phyloP scores from a whole-genome alignment of 768 basidiomycete genomes.

The Tulasnella sp. region DNA sequence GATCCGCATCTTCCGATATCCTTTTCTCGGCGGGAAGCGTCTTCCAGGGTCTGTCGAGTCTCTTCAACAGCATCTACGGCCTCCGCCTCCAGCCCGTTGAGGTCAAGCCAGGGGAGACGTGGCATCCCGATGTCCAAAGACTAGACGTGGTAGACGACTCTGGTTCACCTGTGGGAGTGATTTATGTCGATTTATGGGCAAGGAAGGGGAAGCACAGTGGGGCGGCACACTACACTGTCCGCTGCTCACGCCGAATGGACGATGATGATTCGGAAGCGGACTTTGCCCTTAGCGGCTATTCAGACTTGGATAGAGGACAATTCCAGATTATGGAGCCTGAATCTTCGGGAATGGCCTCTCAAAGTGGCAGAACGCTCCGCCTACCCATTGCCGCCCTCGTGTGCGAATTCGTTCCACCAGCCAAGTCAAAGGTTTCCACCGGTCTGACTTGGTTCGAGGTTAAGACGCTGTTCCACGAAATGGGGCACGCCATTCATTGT shows the following conservation, averaged over 20 bases:
- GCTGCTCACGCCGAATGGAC: conserved; percentile 88
- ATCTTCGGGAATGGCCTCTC: conserved; percentile 42
- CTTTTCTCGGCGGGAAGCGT: conserved; percentile 73
- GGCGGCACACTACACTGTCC: conserved; percentile 96
- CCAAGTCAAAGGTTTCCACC: conserved; percentile 58
- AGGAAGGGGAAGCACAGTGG: conserved; percentile 81
- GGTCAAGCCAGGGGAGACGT: conserved; percentile 72
- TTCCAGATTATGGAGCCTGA: conserved; percentile 54
- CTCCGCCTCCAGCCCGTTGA: conserved; percentile 65
- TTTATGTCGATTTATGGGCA: conserved; percentile 89
- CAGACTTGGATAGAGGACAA: conserved; percentile 36
- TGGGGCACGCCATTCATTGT: conserved; percentile 99
- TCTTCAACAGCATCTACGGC: conserved; percentile 86
- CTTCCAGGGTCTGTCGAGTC: conserved; percentile 83
- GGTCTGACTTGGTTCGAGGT: conserved; percentile 90
- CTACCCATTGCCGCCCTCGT: conserved; percentile 89
- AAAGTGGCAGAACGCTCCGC: conserved; percentile 66
- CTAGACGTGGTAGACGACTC: conserved; percentile 89
- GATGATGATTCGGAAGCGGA: conserved; percentile 80
- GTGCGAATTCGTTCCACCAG: conserved; percentile 75
- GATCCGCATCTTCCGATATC: neutral
- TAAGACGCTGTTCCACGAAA: conserved; percentile 93
- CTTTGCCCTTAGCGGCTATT: conserved; percentile 40
- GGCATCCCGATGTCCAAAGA: conserved; percentile 85
- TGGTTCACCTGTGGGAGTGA: conserved; percentile 83